Conservation (phyloP, 2,329 filamentous ascomycete species). For the Clonostachys chloroleuca region DNA sequence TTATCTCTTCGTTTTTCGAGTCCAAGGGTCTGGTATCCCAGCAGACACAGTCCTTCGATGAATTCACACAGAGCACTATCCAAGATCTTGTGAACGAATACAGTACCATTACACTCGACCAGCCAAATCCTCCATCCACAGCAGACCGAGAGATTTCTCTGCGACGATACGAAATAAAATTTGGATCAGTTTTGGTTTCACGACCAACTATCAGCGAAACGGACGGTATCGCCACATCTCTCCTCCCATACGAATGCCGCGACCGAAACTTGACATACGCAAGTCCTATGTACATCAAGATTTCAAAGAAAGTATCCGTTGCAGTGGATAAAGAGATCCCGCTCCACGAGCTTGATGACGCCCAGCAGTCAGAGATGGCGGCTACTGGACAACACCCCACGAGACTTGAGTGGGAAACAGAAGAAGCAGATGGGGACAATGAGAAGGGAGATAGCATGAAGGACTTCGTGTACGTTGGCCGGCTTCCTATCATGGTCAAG, state of each 20-base stretch:
- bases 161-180: slow-evolving; percentile 91
- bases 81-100: slow-evolving; percentile 94
- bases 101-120: slow-evolving; percentile 85
- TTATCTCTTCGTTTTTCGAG: slow-evolving; percentile 96
- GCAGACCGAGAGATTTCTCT: slow-evolving; percentile 79
- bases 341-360: slow-evolving; percentile 63
- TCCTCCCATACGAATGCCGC: slow-evolving; percentile 92
- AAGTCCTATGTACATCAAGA: slow-evolving; percentile 83
- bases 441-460: slow-evolving; percentile 52
- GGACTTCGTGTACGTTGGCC: slow-evolving; percentile 85
- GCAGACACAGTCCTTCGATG: slow-evolving; percentile 97
- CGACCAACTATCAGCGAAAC: slow-evolving; percentile 90
- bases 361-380: slow-evolving; percentile 51
- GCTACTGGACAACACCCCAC: slow-evolving; percentile 54
- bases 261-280: slow-evolving; percentile 95
- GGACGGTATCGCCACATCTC: slow-evolving; percentile 79
- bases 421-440: slow-evolving; percentile 40
- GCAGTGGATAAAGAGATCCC: slow-evolving; percentile 72
- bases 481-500: slow-evolving; percentile 96
- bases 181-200: slow-evolving; percentile 84
- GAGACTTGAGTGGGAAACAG: slow-evolving; percentile 56
- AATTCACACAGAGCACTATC: slow-evolving; percentile 91
- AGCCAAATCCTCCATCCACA: slow-evolving; percentile 74
- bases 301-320: slow-evolving; percentile 79
- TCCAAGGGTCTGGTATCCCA: slow-evolving; percentile 93